These are phyloP conservation scores for Clonostachys rhizophaga DNA, from an alignment of 2,329 filamentous ascomycete genomes.

Conservation along the genomic window DNA sequence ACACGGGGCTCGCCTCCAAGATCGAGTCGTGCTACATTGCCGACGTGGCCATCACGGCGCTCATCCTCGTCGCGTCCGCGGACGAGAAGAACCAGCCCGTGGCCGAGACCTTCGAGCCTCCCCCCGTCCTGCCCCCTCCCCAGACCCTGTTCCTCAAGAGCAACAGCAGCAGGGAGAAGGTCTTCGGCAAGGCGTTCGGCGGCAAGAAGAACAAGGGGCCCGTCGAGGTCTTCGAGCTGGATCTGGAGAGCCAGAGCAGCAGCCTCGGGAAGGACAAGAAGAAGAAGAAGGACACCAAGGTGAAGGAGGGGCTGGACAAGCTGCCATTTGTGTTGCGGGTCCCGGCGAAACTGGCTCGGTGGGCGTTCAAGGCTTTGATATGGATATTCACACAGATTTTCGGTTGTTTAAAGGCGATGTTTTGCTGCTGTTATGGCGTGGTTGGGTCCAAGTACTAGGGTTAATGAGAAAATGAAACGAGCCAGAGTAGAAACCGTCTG, in stretches of 20 bases:
- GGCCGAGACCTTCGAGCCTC: conserved; percentile 54
- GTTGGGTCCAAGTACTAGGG: conserved; percentile 35
- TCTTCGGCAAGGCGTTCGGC: conserved; percentile 10
- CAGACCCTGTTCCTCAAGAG: conserved; percentile 10
- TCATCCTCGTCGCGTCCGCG: conserved; percentile 52
- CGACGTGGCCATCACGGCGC: conserved; percentile 56
- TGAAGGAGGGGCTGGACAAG: conserved; percentile 36
- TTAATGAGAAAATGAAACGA: neutral
- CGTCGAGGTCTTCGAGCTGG: conserved; percentile 54
- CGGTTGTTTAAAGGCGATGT: conserved; percentile 44
- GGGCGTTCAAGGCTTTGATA: conserved; percentile 51
- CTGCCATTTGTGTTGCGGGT: conserved; percentile 43
- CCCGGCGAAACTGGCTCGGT: conserved; percentile 44
- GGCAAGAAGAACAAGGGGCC: conserved; percentile 25
- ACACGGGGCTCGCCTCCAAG: conserved; percentile 53
- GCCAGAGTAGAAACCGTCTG: too few relatives aligned
- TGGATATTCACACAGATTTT: conserved; percentile 53
- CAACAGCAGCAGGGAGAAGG: conserved; percentile 6
- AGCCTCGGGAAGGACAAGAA: conserved; percentile 23
- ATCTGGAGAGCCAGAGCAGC: conserved; percentile 58
- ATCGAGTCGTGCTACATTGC: conserved; percentile 58
- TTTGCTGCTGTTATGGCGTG: conserved; percentile 46
- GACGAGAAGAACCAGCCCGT: conserved; percentile 44
- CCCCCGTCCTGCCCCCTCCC: conserved; percentile 28
- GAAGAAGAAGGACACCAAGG: conserved; percentile 28